Evolutionary conservation across 805 yeast genomes (phyloP).

Genomic region (Debaryomyces hansenii): DNA sequence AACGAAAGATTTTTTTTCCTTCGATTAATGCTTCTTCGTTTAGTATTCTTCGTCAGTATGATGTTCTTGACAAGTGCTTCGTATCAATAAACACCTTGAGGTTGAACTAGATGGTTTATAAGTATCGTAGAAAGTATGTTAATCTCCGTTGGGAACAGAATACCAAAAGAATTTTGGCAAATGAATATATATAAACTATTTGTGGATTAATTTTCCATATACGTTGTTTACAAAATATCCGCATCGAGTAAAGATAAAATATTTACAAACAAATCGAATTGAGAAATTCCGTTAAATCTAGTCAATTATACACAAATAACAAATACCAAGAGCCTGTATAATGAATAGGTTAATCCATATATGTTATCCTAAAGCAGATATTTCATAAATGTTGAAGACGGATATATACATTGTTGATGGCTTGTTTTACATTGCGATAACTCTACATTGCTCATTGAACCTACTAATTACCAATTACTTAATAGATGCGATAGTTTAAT

Average conservation of each 20-base stretch:
- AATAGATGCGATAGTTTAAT: too few species aligned
- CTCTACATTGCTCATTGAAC: too few species aligned
- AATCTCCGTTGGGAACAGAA: background rate
- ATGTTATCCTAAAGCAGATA: background rate
- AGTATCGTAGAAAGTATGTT: background rate
- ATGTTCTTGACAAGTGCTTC: background rate
- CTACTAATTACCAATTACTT: too few species aligned
- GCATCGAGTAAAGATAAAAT: slow-evolving; percentile 2
- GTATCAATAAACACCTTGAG: background rate
- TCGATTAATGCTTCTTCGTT: background rate
- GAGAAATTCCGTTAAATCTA: slow-evolving; percentile 5
- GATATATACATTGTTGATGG: too few species aligned
- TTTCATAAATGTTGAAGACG: background rate
- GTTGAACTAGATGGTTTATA: background rate
- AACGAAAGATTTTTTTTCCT: background rate
- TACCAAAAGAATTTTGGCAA: background rate
- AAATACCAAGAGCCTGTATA: too few species aligned
- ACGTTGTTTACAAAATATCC: slow-evolving; percentile 4
- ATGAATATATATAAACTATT: slow-evolving; percentile 3
- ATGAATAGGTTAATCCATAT: background rate
- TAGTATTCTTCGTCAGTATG: background rate
- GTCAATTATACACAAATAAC: too few species aligned
- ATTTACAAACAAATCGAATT: slow-evolving; percentile 12
- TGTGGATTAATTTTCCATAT: slow-evolving; percentile 1
- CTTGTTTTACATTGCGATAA: too few species aligned